Base-by-base conservation (phyloP, 768 basidiomycete species). In the Tylopilus balloui region DNA sequence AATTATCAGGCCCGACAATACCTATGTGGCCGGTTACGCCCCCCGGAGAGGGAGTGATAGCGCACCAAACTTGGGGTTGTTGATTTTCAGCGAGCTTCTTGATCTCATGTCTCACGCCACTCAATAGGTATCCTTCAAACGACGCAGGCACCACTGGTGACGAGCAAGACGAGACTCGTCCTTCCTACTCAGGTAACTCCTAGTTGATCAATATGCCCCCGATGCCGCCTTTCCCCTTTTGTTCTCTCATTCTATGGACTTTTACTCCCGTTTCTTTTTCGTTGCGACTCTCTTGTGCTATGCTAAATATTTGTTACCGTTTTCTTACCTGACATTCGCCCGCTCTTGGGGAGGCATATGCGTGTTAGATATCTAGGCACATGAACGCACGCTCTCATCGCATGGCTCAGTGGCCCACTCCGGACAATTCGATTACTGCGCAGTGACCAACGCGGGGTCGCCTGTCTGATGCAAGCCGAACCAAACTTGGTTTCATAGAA, bases 371-470 rank as follows among this genome's bases (percentile, higher is more conserved):
- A 20, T 32, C 45, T 25, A 54, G 57, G 52, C 48, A 61, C 55
- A 58, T 57, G 54, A 52, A 47, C 47, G 49, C 62, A 64, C 49
- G 52, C 45, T 47, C 47, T 23, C 42, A 31, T 60, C 47, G 54
- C 56, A 50, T 59, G 56, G 52, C 19, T 50, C 48, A 27, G 27
- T 42, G 24, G 32, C 36, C 53, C 31, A 45, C 29, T 43, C 39
- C 42, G 49, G 46, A 42, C 54, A 45, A 59, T 38, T 24, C 31
- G 48, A 19, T 14, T 42, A 31, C 40, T 47, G 48, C 49, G 58
- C 54, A 54, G 31, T 51, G 44, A 41, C 46, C 31, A 58, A 39
- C 41, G 50, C 25, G 51, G 56, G 48, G 49, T 51, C 44, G 21
- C 41, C 36, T 41, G 35, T 27, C 48, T 42, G 47, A 52, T 45